Percentiles rank a stretch among this genome's conserved stretches.
Conservation (phyloP, 768 basidiomycete species). For the Suillus luteus region DNA sequence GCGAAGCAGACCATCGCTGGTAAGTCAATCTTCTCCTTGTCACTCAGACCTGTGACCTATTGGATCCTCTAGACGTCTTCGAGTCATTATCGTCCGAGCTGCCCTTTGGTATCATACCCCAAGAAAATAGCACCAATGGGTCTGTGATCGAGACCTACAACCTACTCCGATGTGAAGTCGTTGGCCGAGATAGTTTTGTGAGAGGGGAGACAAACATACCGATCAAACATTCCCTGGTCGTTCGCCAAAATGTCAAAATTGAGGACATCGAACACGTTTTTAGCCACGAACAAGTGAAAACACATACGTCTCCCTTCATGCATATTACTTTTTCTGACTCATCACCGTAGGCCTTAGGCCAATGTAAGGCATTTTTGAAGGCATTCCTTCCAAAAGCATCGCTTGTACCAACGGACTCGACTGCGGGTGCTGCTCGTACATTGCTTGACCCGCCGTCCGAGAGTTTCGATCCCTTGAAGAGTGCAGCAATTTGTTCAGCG, state of each 20-base stretch:
- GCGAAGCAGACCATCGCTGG: constrained; percentile 44
- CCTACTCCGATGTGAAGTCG: constrained; percentile 44
- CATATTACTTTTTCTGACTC: constrained; percentile 11
- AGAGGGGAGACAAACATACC: constrained; percentile 59
- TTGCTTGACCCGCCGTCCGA: constrained; percentile 36
- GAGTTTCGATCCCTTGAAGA: constrained; percentile 43
- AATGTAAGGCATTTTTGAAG: constrained; percentile 67
- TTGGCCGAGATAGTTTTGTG: constrained; percentile 50
- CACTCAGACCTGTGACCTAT: constrained; percentile 3
- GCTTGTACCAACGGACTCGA: constrained; percentile 64
- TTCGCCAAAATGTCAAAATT: constrained; percentile 56
- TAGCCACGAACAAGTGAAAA: constrained; percentile 78
- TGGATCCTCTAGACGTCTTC: constrained; percentile 53
- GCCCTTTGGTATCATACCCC: constrained; percentile 67
- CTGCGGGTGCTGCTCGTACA: constrained; percentile 65
- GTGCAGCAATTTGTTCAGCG: constrained; percentile 76
- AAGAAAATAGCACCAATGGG: constrained; percentile 80
- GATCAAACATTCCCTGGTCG: constrained; percentile 71
- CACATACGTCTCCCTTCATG: constrained; percentile 8
- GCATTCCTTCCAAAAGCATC: constrained; percentile 52
- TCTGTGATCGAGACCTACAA: constrained; percentile 77
- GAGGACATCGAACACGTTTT: constrained; percentile 58
- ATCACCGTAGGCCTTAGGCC: constrained; percentile 65
- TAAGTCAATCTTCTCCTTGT: constrained; percentile 19
- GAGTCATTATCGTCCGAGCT: constrained; percentile 45